A percentile compares a stretch with the other conserved stretches of the same genome.
phyloP scores from a whole-genome alignment of 1,139 yeast genomes.

The Nakaseomyces kungkrabaensis region DNA sequence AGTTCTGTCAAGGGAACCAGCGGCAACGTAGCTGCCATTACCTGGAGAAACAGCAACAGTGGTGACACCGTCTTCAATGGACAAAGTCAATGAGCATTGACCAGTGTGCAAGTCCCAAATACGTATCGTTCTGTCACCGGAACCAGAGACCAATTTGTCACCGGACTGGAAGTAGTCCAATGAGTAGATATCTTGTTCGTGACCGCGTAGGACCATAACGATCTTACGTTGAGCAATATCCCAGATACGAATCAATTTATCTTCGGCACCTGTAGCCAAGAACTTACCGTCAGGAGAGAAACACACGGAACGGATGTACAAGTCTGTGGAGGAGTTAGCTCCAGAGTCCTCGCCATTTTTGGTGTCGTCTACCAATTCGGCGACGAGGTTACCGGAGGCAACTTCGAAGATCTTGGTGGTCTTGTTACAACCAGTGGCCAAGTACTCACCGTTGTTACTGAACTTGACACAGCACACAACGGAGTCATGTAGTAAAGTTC shows the following conservation, averaged over 20 bases:
- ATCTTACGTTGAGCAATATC: constrained; percentile 82
- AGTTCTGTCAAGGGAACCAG: constrained; percentile 91
- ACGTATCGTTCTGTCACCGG: constrained; percentile 93
- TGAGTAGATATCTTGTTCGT: constrained; percentile 95
- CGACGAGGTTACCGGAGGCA: constrained; percentile 82
- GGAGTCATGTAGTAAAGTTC: constrained; percentile 82
- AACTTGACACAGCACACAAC: constrained; percentile 96
- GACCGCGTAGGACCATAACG: constrained; percentile 82
- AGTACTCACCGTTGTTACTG: constrained; percentile 81
- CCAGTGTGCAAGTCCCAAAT: constrained; percentile 94
- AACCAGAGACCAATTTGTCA: constrained; percentile 85
- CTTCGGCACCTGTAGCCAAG: constrained; percentile 97
- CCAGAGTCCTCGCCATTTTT: constrained; percentile 6
- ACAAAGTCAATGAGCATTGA: constrained; percentile 78
- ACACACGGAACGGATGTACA: constrained; percentile 90
- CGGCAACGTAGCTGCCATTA: constrained; percentile 89
- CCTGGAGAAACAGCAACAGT: constrained; percentile 90
- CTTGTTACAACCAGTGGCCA: constrained; percentile 96
- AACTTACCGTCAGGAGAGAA: constrained; percentile 95
- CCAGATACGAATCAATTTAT: constrained; percentile 94
- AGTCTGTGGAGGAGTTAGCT: constrained; percentile 35
- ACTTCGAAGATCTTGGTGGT: constrained; percentile 92
- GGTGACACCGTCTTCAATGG: constrained; percentile 95
- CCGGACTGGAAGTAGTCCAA: constrained; percentile 95
- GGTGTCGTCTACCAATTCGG: constrained; percentile 77